A percentile compares a stretch with the other conserved stretches of the same genome.
Conservation (phyloP, 1,284 basidiomycete species). For the Tilletiopsis washingtonensis region DNA sequence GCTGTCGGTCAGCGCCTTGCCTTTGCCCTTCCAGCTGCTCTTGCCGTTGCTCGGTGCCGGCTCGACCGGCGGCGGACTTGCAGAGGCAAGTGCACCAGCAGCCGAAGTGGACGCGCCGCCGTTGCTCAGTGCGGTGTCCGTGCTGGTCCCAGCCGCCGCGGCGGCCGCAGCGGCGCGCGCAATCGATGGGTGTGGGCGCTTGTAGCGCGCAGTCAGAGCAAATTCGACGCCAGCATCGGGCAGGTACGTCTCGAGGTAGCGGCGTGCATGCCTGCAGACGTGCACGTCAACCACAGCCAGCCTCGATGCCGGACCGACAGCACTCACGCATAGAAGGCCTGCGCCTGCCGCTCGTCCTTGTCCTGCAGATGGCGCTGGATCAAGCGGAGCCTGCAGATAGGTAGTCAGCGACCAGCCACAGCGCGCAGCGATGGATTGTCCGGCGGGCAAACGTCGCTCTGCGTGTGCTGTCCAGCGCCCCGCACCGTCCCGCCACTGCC, state of each 20-base stretch:
- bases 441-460: too few relatives aligned
- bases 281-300: background rate
- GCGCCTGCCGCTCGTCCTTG: slow-evolving; percentile 33
- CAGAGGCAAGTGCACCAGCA: background rate
- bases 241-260: slow-evolving; percentile 44
- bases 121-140: background rate
- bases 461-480: too few relatives aligned
- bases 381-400: slow-evolving; percentile 26
- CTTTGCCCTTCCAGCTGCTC: slow-evolving; percentile 13
- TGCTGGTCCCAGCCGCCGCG: background rate
- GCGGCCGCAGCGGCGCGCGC: slow-evolving; percentile 1
- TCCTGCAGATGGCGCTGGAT: slow-evolving; percentile 31
- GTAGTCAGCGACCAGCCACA: too few relatives aligned
- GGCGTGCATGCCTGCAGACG: slow-evolving; percentile 24
- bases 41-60: slow-evolving; percentile 4
- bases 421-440: too few relatives aligned
- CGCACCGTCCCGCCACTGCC: too few relatives aligned
- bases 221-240: slow-evolving; percentile 44
- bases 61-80: background rate
- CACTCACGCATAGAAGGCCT: slow-evolving; percentile 19
- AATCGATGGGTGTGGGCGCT: slow-evolving; percentile 1
- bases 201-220: slow-evolving; percentile 40
- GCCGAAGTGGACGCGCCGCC: background rate
- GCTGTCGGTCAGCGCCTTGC: slow-evolving; percentile 18
- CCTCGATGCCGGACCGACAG: background rate